Percentiles rank a stretch among this genome's conserved stretches.
These are phyloP conservation scores for Colletotrichum chlorophyti DNA, from an alignment of 2,329 filamentous ascomycete species.

Conservation along the genomic window DNA sequence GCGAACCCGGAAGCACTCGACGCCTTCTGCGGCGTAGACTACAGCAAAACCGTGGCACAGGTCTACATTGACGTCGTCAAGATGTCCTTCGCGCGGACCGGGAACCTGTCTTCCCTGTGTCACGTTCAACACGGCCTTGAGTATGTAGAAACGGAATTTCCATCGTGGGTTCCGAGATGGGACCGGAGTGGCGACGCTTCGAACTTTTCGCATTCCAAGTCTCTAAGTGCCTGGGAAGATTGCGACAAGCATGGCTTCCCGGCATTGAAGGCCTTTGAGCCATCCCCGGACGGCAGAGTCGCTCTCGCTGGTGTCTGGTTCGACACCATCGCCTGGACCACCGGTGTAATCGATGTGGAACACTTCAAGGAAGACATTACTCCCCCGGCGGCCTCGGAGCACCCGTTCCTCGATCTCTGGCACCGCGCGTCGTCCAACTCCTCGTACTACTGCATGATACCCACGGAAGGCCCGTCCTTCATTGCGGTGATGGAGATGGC, in stretches of 20 bases:
- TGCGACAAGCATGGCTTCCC: conserved; percentile 1
- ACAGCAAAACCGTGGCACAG: background rate
- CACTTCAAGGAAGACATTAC: conserved; percentile 3
- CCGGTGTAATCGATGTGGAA: background rate
- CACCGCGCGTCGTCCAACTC: background rate
- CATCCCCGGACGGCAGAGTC: background rate
- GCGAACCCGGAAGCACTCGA: background rate
- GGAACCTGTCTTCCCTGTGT: background rate
- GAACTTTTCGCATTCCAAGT: background rate
- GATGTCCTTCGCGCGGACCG: background rate
- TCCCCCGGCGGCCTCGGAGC: background rate
- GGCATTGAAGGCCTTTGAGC: background rate
- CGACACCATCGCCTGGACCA: conserved; percentile 1
- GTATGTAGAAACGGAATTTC: background rate
- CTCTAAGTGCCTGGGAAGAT: background rate
- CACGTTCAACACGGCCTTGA: background rate
- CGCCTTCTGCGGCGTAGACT: background rate
- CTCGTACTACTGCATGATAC: background rate
- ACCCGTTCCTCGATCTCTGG: conserved; percentile 5
- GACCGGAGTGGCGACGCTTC: background rate
- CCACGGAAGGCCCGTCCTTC: background rate
- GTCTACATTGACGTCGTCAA: background rate
- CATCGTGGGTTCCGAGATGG: conserved; percentile 7
- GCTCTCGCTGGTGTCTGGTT: conserved; percentile 3
- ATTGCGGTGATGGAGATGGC: background rate